Evolutionary conservation across 1,284 basidiomycete species (phyloP).

Genomic region (Crucibulum cyathiforme): DNA sequence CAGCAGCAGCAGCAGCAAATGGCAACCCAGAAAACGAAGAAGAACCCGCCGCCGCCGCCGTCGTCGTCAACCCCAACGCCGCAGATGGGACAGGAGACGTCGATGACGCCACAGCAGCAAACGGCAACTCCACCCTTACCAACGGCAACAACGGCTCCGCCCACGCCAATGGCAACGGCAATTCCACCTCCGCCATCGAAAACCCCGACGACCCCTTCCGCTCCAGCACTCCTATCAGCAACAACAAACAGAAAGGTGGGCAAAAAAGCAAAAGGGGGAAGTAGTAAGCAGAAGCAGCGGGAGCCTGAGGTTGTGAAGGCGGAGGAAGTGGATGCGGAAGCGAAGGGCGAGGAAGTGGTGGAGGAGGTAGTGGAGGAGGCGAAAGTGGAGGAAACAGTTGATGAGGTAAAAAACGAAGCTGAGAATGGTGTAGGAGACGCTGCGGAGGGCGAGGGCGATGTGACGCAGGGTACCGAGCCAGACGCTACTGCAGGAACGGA

Average conservation of each 20-base stretch:
- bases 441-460: not conserved
- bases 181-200: not conserved
- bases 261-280: not conserved
- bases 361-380: not conserved
- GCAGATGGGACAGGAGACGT: no score
- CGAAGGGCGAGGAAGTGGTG: not conserved
- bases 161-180: constrained; percentile 1
- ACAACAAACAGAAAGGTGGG: not conserved
- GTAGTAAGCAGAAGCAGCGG: no score
- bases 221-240: not conserved
- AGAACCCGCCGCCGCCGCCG: no score
- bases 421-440: constrained; percentile 2
- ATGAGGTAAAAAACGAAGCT: constrained; percentile 7
- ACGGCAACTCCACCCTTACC: not conserved
- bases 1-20: no score
- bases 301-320: not conserved
- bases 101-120: not conserved
- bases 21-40: no score
- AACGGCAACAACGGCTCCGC: not conserved
- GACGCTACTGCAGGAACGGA: no score
- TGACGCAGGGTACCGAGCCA: no score
- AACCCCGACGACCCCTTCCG: not conserved
- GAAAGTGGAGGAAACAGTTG: constrained; percentile 8
- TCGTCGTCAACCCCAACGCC: no score
- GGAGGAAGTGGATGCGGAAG: constrained; percentile 15